A percentile compares a stretch with the other conserved stretches of the same genome.
Evolutionary conservation across 306 rosid species (phyloP).

Genomic region (Cucurbita pepo): DNA sequence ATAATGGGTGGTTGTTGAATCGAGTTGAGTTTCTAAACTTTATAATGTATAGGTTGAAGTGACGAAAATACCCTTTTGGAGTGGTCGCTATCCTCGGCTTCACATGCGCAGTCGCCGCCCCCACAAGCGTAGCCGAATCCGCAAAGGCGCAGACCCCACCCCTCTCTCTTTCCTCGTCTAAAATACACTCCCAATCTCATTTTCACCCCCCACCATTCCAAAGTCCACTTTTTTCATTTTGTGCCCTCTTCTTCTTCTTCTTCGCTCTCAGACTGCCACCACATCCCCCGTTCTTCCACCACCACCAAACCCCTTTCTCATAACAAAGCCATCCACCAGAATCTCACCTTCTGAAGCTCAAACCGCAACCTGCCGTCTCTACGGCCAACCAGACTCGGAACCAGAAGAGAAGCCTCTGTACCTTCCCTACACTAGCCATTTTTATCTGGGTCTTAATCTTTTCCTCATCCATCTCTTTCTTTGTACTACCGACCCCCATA

Average conservation of each 20-base stretch:
- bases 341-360: not conserved
- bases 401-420: not conserved
- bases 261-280: not conserved
- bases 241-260: not conserved
- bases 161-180: not conserved
- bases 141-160: not conserved
- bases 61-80: not conserved
- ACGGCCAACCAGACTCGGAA: too few species aligned
- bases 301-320: not conserved
- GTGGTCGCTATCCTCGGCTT: slow-evolving; percentile 5
- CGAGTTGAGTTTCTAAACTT: not conserved
- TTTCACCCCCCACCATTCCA: not conserved
- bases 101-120: slow-evolving; percentile 8
- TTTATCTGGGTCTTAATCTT: not conserved
- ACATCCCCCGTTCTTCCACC: not conserved
- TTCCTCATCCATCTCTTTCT: not conserved
- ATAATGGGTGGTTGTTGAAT: not conserved
- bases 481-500: not conserved
- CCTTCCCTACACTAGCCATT: not conserved
- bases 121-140: not conserved
- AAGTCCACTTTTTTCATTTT: not conserved
- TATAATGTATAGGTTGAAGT: not conserved
- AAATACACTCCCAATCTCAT: not conserved
- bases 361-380: not conserved
- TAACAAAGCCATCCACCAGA: not conserved